Evolutionary conservation across 2,329 filamentous ascomycete species (phyloP).

Genomic region (Fusarium newnesense): DNA sequence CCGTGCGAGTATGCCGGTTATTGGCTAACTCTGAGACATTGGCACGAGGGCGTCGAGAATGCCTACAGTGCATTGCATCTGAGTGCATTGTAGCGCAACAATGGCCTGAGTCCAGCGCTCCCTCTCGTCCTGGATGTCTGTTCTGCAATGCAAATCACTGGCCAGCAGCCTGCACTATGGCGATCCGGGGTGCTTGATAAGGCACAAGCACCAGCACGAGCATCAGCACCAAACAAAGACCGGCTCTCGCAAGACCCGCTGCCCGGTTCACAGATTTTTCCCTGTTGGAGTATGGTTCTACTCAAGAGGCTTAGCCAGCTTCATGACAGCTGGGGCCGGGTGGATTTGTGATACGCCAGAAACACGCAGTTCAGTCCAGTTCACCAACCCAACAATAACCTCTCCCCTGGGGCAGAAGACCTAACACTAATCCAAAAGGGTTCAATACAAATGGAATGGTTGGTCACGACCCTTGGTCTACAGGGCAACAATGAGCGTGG

Average conservation of each 20-base stretch:
- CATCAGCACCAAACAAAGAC: constrained; percentile 9
- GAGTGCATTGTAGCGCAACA: not conserved
- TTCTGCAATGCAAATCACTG: constrained; percentile 3
- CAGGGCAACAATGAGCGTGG: constrained; percentile 4
- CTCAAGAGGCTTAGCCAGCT: constrained; percentile 32
- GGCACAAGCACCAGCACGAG: constrained; percentile 18
- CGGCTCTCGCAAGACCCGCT: constrained; percentile 24
- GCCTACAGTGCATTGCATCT: not conserved
- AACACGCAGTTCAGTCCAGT: constrained; percentile 2
- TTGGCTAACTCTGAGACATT: constrained; percentile 28
- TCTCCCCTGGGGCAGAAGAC: constrained; percentile 25
- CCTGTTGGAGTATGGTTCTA: constrained; percentile 30
- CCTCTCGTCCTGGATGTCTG: constrained; percentile 1
- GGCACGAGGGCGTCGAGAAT: constrained; percentile 9
- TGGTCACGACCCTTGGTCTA: constrained; percentile 14
- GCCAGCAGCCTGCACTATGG: constrained; percentile 33
- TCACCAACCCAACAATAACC: constrained; percentile 21
- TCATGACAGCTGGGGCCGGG: constrained; percentile 39
- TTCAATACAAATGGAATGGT: constrained; percentile 19
- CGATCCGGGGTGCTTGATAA: constrained; percentile 43
- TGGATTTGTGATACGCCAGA: constrained; percentile 31
- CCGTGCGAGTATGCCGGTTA: constrained; percentile 20
- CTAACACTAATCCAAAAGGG: constrained; percentile 36
- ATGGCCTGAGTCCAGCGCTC: constrained; percentile 5
- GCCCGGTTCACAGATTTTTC: constrained; percentile 18